Evolutionary conservation across 202 grass and related monocot species (phyloP), one percentile per base, ranked within the genome.

Genomic region (Musa balbisiana): DNA sequence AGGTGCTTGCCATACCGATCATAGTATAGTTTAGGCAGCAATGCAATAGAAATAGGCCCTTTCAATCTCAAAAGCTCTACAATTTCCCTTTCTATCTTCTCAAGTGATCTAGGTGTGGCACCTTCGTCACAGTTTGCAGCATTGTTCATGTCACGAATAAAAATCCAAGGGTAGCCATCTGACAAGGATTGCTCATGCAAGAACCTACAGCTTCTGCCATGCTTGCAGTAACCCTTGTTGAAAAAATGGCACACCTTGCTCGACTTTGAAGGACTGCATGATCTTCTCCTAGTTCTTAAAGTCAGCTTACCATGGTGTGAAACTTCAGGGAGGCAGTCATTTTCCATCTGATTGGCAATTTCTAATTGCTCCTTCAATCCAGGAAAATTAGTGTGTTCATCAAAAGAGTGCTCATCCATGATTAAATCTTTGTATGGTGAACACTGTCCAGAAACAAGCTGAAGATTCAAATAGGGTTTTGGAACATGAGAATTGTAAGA

Each of bases 31-130:
- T 19, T 73, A 21, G 84, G 80, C 66, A 95, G 69, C 23, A 25
- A 73, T 10, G 70, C 84, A 15, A 89, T 71, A 4, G 63, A 73
- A 50, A 91, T 75, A 12, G 62, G 72, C 8, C 9, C 33, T 17
- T 3, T 74, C n/a, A 21, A 78, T 65, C 2, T 78, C 67, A 82
- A 65, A 13, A 95, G 71, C 51, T 80, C 66, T 33, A 82, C 82
- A 13, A 91, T 87, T 73, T 91, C 78, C 62, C 79, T 77, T 67
- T 96, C 92, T 52, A 91, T 53, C 62, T 69, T 84, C 62, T 53
- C 69, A 21, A 86, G 75, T 82, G 78, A 68, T 29, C 15, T 78
- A 26, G 55, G 22, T 50, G 58, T 52, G 6, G 54, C 13, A n/a
- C n/a, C 67, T 64, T 52, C 27, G 33, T 74, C 74, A 3, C 67